Evolutionary conservation across 1,139 yeast species (phyloP).

Genomic region (Kurtzmaniella natalensis): DNA sequence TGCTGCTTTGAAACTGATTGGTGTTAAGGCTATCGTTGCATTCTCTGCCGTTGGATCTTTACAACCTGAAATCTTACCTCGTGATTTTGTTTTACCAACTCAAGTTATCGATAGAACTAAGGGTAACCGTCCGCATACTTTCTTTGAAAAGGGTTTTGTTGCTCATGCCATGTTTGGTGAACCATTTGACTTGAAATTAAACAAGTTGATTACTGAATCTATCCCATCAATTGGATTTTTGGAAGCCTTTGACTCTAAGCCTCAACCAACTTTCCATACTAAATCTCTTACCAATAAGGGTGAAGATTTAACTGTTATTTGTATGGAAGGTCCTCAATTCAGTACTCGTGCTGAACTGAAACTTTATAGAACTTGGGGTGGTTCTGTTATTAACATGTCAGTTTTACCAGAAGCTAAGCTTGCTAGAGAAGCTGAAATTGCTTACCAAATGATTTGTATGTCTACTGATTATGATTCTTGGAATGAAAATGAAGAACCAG

Average conservation of each 20-base stretch:
- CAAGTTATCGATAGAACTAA: slow-evolving; percentile 96
- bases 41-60: slow-evolving; percentile 96
- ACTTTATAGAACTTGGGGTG: slow-evolving; percentile 87
- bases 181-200: slow-evolving; percentile 80
- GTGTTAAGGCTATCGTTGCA: slow-evolving; percentile 85
- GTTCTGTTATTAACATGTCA: slow-evolving; percentile 93
- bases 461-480: slow-evolving; percentile 98
- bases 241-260: slow-evolving; percentile 41
- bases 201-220: slow-evolving; percentile 56
- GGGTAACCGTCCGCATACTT: slow-evolving; percentile 87
- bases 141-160: slow-evolving; percentile 88
- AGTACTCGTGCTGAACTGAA: slow-evolving; percentile 96
- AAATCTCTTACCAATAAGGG: slow-evolving; percentile 43
- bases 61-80: slow-evolving; percentile 81
- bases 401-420: slow-evolving; percentile 93
- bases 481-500: slow-evolving; percentile 94
- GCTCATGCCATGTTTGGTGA: slow-evolving; percentile 98
- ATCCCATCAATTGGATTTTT: slow-evolving; percentile 51
- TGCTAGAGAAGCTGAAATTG: slow-evolving; percentile 95
- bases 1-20: slow-evolving; percentile 85
- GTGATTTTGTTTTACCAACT: slow-evolving; percentile 92
- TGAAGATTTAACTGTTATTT: slow-evolving; percentile 77
- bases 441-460: slow-evolving; percentile 98
- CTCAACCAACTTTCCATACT: slow-evolving; percentile 51
- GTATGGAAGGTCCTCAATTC: slow-evolving; percentile 99